Conservation (phyloP, 1,284 basidiomycete species). For the Microbotryum lychnidis-dioicae region DNA sequence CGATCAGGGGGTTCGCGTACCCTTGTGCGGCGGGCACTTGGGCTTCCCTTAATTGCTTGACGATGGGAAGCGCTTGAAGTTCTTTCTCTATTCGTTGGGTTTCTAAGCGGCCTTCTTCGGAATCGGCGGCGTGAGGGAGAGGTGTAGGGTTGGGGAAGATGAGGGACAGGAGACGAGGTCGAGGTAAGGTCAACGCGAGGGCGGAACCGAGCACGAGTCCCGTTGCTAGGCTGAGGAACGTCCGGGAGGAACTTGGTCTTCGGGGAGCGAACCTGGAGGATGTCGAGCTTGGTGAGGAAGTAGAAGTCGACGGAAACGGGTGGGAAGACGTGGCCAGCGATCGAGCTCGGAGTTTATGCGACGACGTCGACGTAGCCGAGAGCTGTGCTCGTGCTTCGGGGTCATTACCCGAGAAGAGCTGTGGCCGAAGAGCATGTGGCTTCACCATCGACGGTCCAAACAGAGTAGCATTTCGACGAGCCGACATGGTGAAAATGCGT, state of each 20-base stretch:
- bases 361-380: not conserved
- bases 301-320: not conserved
- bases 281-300: not conserved
- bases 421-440: not conserved
- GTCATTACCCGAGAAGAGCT: too few species aligned
- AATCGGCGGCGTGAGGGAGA: slow-evolving; percentile 54
- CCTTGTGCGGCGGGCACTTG: not conserved
- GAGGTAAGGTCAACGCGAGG: slow-evolving; percentile 13
- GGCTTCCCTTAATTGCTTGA: slow-evolving; percentile 46
- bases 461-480: too few species aligned
- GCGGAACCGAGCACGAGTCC: slow-evolving; percentile 16
- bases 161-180: slow-evolving; percentile 8
- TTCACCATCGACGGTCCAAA: slow-evolving; percentile 8
- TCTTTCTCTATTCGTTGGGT: slow-evolving; percentile 56
- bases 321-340: not conserved
- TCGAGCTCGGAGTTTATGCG: not conserved
- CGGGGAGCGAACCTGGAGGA: not conserved
- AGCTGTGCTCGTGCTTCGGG: too few species aligned
- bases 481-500: too few species aligned
- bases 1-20: not conserved
- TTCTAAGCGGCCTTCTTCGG: slow-evolving; percentile 56
- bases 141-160: slow-evolving; percentile 49
- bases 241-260: not conserved
- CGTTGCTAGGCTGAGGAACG: slow-evolving; percentile 13
- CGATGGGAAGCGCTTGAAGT: slow-evolving; percentile 57